Base-by-base conservation (phyloP, 2,329 filamentous ascomycete genomes). In the Aspergillus thermomutatus region DNA sequence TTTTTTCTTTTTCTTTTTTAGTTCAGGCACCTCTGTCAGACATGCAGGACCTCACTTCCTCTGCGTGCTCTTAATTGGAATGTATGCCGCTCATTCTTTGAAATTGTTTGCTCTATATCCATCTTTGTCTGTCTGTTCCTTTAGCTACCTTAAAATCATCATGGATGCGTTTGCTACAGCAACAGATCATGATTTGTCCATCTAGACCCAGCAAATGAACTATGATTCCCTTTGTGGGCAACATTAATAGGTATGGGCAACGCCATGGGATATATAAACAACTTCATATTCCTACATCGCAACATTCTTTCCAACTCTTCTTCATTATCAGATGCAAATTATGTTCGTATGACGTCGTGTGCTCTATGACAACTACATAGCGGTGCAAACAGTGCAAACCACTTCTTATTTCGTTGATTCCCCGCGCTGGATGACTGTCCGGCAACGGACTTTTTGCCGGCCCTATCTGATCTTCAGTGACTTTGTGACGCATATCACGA, bases 331-430 rank as follows among this genome's bases (percentile, higher is more conserved):
- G 19, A 43, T 43, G 40, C 21, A 46, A 23, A 26, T 26, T 26
- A 5, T 46, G 21, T 8, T 3, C 21, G 3, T 26, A 46, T 46
- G 43, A 46, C 43, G 43, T 46, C 43, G 43, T 21, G 21, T 40
- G 23, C n/a, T 46, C 10, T 6, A 26, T 50, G 19, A 45, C 31
- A 26, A 49, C 4, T 25, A 2, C 10, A 8, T 46, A 46, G 0
- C 11, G 17, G n/a, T 53, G 55, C 55, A 57, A 57, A 57, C 55
- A 50, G 21, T 53, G 55, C 55, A 57, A 57, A 53, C 54, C 2
- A 1, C 11, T 19, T 41, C 34, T 37, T 41, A 25, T 28, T 21
- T 52, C 26, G 11, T 23, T 26, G 17, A 41, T 23, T 41, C 50
- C 37, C 50, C 50, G 34, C 50, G 50, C 21, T 21, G 21, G 5